Evolutionary conservation across 352 stramenopile species (phyloP), one percentile per base, ranked within the genome.

Genomic region (Globisporangium paddicum): DNA sequence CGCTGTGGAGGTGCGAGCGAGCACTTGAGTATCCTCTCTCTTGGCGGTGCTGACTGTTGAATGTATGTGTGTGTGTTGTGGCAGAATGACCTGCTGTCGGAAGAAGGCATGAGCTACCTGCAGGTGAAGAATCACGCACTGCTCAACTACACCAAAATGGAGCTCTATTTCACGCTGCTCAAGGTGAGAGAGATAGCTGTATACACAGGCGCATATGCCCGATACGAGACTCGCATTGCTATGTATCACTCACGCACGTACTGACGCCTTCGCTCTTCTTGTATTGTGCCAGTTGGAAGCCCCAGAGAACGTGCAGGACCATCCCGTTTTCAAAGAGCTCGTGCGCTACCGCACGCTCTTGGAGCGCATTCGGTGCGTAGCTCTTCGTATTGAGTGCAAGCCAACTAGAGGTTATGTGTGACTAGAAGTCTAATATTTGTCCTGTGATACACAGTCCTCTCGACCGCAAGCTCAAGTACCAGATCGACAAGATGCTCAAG

Each of bases 401-500:
- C n/a, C n/a, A n/a, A n/a, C n/a, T n/a, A n/a, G n/a, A n/a, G n/a
- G n/a, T n/a, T n/a, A n/a, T n/a, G n/a, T n/a, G n/a, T n/a, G n/a
- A n/a, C n/a, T n/a, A n/a, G n/a, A n/a, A n/a, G n/a, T n/a, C n/a
- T 42, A n/a, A 8, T 32, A 23, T 46, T 9, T 44, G 9, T 54
- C 7, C 14, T 21, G 6, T 32, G 28, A 3, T 47, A 8, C 32
- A 42, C 34, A 86, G 77, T 28, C 86, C 86, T 32, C 69, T 95
- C 18, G 86, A 95, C 53, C 83, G 83, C 48, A 95, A 95, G 69
- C 82, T 95, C 69, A 90, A 89, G 67, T 95, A 95, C 64, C 86
- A 95, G 63, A 82, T 95, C n/a, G 86, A 95, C 70, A 95, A 95
- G 63, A 86, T 95, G 79, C 81, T 93, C 58, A 92, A 93, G 72